A percentile compares a stretch with the other conserved stretches of the same genome.
These are phyloP conservation scores for Gillenia trifoliata DNA, from an alignment of 306 rosid species.

Conservation along the genomic window DNA sequence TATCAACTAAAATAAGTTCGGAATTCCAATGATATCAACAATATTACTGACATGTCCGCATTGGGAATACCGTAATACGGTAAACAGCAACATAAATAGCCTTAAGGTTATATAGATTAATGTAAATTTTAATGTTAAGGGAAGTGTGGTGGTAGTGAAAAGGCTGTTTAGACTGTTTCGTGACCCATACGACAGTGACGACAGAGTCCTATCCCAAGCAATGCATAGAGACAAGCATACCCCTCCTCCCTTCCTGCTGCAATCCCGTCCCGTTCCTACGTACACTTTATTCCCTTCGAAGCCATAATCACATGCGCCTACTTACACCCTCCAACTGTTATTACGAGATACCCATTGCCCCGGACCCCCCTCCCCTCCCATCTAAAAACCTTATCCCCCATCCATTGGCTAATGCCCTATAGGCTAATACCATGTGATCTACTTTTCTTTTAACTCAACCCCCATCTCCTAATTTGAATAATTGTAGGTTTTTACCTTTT, in stretches of 20 bases:
- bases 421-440: background rate
- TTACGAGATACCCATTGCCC: background rate
- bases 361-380: background rate
- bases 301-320: constrained; percentile 2
- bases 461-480: background rate
- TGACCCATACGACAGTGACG: constrained; percentile 15
- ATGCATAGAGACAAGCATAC: background rate
- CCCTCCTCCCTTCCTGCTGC: background rate
- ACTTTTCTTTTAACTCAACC: background rate
- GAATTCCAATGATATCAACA: too few relatives aligned
- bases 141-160: background rate
- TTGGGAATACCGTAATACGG: background rate
- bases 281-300: background rate
- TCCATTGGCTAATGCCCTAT: background rate
- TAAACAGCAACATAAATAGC: background rate
- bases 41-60: background rate
- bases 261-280: constrained; percentile 11
- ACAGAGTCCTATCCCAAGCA: background rate
- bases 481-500: background rate
- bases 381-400: background rate
- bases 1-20: too few relatives aligned
- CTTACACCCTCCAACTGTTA: background rate
- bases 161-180: background rate
- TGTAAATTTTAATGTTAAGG: background rate
- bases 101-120: background rate